Evolutionary conservation across 1,284 basidiomycete genomes (phyloP).

Genomic region (Grifola frondosa): DNA sequence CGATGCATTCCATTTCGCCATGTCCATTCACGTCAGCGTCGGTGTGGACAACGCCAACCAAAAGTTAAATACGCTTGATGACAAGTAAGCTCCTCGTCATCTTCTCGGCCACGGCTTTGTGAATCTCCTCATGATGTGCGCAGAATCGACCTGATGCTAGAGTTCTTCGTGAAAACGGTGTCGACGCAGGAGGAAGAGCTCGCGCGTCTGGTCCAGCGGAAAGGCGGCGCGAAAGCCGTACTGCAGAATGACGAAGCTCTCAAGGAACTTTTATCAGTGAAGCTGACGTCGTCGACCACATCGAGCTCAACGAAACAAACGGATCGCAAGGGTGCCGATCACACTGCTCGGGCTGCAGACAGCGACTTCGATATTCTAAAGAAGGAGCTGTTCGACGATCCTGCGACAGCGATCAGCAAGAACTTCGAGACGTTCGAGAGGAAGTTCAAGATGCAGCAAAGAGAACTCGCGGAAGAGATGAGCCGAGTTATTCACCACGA

Average conservation of each 20-base stretch:
- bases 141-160: slow-evolving; percentile 14
- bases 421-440: slow-evolving; percentile 28
- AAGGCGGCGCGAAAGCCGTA: slow-evolving; percentile 17
- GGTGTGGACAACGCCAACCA: slow-evolving; percentile 34
- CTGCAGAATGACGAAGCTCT: slow-evolving; percentile 14
- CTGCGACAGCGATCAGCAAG: slow-evolving; percentile 20
- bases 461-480: slow-evolving; percentile 24
- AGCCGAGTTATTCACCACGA: slow-evolving; percentile 20
- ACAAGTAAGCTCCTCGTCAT: slow-evolving; percentile 14
- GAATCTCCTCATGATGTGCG: slow-evolving; percentile 14
- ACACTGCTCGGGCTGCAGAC: slow-evolving; percentile 5
- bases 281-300: too few species aligned
- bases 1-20: slow-evolving; percentile 31
- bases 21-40: slow-evolving; percentile 35
- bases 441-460: slow-evolving; percentile 32
- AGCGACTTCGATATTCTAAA: slow-evolving; percentile 2
- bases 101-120: background rate
- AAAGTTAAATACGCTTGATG: slow-evolving; percentile 29
- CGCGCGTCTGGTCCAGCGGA: slow-evolving; percentile 12
- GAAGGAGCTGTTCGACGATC: slow-evolving; percentile 9
- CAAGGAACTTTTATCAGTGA: slow-evolving; percentile 16
- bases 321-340: too few species aligned
- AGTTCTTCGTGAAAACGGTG: slow-evolving; percentile 15
- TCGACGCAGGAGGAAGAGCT: slow-evolving; percentile 15
- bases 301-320: too few species aligned